Conservation (phyloP, 2,329 filamentous ascomycete genomes). For the Claviceps humidiphila region DNA sequence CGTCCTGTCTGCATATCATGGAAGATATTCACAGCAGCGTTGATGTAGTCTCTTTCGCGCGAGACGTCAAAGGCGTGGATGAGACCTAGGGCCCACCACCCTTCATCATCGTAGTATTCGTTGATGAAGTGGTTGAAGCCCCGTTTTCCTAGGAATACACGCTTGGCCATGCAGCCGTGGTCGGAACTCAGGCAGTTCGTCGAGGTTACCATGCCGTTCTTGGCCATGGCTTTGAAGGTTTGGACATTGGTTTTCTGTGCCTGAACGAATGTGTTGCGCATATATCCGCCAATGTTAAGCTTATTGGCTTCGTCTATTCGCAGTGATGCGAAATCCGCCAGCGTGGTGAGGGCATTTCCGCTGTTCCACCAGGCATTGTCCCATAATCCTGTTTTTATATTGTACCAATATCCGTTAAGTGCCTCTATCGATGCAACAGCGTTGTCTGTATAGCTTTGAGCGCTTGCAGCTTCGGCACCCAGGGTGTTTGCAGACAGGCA, state of each 20-base stretch:
- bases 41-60: conserved; percentile 35
- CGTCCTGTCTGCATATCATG: conserved; percentile 40
- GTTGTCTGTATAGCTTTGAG: conserved; percentile 19
- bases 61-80: conserved; percentile 44
- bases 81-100: conserved; percentile 51
- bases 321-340: conserved; percentile 39
- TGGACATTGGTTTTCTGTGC: conserved; percentile 28
- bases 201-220: conserved; percentile 24
- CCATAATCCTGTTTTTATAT: conserved; percentile 47
- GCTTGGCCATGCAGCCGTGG: conserved; percentile 18
- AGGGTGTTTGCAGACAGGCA: background rate
- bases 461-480: conserved; percentile 6
- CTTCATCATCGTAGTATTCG: conserved; percentile 45
- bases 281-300: conserved; percentile 25
- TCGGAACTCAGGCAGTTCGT: conserved; percentile 21
- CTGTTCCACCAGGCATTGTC: conserved; percentile 60
- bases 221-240: conserved; percentile 24
- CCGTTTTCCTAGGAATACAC: conserved; percentile 19
- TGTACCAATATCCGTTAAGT: conserved; percentile 48
- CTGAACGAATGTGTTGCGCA: conserved; percentile 31
- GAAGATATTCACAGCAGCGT: conserved; percentile 39
- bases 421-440: conserved; percentile 22
- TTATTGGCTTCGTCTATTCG: conserved; percentile 20
- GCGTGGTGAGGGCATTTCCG: conserved; percentile 50
- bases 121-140: conserved; percentile 32